Conservation (phyloP, 257 asterid genomes). For the Solanum corneliomulleri region DNA sequence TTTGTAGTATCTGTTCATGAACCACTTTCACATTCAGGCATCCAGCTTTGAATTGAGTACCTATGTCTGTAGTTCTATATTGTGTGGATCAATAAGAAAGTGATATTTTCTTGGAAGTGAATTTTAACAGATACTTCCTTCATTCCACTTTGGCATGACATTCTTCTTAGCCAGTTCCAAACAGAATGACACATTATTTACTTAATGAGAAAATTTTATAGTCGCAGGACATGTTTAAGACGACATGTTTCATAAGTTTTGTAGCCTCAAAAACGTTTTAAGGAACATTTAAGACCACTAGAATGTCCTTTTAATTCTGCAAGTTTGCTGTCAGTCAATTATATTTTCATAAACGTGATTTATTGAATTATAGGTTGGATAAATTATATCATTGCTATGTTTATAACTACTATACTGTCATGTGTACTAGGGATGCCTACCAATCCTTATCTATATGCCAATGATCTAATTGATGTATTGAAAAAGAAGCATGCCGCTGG, state of each 20-base stretch:
- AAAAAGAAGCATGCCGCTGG: conserved; percentile 72
- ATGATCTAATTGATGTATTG: conserved; percentile 46
- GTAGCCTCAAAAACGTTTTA: neutral
- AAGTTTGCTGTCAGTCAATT: neutral
- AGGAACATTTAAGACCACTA: neutral
- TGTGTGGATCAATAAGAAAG: neutral
- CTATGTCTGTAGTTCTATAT: neutral
- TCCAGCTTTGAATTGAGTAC: neutral
- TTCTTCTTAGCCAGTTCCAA: neutral
- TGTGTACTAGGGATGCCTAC: conserved; percentile 70
- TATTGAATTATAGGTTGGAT: neutral
- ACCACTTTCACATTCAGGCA: neutral
- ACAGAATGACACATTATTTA: neutral
- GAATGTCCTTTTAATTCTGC: neutral
- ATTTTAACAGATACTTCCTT: neutral
- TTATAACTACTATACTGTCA: neutral
- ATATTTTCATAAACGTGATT: neutral
- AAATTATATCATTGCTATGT: neutral
- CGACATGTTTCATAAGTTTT: neutral
- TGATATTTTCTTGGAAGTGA: neutral
- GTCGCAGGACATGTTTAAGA: neutral
- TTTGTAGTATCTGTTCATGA: neutral
- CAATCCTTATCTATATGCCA: conserved; percentile 59
- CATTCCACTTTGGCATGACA: neutral
- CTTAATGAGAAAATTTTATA: neutral